Conservation (phyloP, 2,329 filamentous ascomycete species). For the Colletotrichum sansevieriae region DNA sequence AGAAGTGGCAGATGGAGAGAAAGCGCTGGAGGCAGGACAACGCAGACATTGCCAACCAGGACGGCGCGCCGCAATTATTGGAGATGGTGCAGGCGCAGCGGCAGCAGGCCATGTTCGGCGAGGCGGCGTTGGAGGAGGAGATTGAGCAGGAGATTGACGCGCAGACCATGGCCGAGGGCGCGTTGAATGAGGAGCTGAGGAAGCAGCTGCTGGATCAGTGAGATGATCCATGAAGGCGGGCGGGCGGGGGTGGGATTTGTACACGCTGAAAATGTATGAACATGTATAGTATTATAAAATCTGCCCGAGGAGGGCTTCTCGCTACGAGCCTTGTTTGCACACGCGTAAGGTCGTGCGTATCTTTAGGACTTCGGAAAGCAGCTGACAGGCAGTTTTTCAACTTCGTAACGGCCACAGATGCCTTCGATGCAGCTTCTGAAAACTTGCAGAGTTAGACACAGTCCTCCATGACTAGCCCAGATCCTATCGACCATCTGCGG, state of each 20-base stretch:
- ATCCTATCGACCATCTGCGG: no score
- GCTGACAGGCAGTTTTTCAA: no score
- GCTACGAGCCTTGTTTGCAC: no score
- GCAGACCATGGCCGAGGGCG: background rate
- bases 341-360: no score
- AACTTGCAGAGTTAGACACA: no score
- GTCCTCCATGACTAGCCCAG: no score
- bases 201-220: constrained; percentile 3
- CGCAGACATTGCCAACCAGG: constrained; percentile 45
- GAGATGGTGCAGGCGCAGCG: constrained; percentile 44
- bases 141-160: constrained; percentile 7
- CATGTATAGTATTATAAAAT: constrained; percentile 11
- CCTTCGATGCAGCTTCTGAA: no score
- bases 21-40: constrained; percentile 54
- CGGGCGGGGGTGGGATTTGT: background rate
- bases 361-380: no score
- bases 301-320: no score
- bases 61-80: constrained; percentile 51
- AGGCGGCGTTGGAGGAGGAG: constrained; percentile 13
- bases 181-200: constrained; percentile 12
- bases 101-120: constrained; percentile 14
- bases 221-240: no score
- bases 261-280: constrained; percentile 6
- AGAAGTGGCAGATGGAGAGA: constrained; percentile 47
- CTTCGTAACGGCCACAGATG: no score